Conservation (phyloP, 192 early-diverging fungal genomes). For the Mortierella antarctica region DNA sequence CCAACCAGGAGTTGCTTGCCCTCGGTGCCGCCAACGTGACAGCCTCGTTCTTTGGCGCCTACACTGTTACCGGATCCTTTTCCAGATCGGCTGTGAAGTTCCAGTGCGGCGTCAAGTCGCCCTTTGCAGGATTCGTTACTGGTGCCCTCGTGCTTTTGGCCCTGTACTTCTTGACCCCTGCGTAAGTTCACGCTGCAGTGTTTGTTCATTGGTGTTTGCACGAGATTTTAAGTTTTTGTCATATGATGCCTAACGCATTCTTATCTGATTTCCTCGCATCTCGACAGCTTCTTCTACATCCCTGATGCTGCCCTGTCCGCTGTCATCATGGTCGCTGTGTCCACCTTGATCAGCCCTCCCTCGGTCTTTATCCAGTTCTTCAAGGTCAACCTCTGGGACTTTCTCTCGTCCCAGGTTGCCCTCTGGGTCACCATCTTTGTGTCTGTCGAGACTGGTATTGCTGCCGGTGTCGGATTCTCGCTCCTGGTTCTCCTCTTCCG, state of each 20-base stretch:
- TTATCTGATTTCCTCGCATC: background rate
- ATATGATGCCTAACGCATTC: background rate
- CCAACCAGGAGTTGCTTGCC: conserved; percentile 92
- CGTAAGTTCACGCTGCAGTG: conserved; percentile 34
- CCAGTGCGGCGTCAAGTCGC: conserved; percentile 86
- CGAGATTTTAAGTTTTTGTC: background rate
- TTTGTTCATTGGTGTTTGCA: too few species aligned
- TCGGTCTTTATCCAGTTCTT: conserved; percentile 70
- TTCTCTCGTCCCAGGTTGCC: conserved; percentile 35
- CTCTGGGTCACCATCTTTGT: conserved; percentile 58
- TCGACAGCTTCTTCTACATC: conserved; percentile 80
- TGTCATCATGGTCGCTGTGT: conserved; percentile 88
- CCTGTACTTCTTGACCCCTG: conserved; percentile 83
- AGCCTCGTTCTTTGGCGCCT: conserved; percentile 88
- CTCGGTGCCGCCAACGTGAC: conserved; percentile 90
- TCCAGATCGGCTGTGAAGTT: conserved; percentile 93
- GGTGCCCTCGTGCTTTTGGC: conserved; percentile 84
- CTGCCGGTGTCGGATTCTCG: conserved; percentile 78
- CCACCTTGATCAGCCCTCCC: conserved; percentile 78
- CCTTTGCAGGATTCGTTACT: conserved; percentile 82
- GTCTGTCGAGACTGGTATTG: conserved; percentile 85
- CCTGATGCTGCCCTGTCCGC: conserved; percentile 83
- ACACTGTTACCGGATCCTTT: conserved; percentile 93
- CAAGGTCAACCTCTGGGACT: conserved; percentile 63
- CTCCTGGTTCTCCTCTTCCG: conserved; percentile 82